These are phyloP conservation scores for Limnanthes douglasii DNA, from an alignment of 345 rosid species.

Conservation along the genomic window DNA sequence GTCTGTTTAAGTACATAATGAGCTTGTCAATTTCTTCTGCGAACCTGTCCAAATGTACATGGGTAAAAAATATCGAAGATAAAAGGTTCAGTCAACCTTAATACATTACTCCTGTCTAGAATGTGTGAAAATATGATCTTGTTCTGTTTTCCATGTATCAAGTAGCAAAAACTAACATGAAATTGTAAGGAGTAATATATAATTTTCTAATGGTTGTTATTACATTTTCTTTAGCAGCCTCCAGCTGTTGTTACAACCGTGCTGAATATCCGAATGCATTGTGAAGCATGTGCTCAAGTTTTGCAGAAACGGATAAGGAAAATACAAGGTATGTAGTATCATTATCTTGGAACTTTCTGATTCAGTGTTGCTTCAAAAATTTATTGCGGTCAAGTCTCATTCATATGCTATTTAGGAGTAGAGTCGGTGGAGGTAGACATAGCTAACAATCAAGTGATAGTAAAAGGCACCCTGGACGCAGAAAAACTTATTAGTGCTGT, in stretches of 20 bases:
- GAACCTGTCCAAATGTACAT: background rate
- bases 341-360: no score
- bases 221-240: constrained; percentile 17
- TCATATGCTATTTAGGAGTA: constrained; percentile 50
- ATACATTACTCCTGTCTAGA: no score
- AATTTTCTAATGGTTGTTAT: background rate
- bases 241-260: constrained; percentile 32
- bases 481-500: constrained; percentile 25
- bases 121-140: no score
- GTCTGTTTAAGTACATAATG: no score
- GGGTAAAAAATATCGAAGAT: background rate
- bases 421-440: constrained; percentile 44
- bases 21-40: constrained; percentile 6
- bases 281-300: constrained; percentile 59
- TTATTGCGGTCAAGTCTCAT: no score
- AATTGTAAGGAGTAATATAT: no score
- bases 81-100: no score
- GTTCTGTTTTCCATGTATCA: no score
- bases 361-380: no score
- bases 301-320: constrained; percentile 31
- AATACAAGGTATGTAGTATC: constrained; percentile 30
- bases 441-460: constrained; percentile 22
- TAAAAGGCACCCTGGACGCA: constrained; percentile 45
- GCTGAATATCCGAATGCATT: constrained; percentile 49
- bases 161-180: no score